Evolutionary conservation across 2,329 filamentous ascomycete species (phyloP).

Genomic region (Trichophyton benhamiae): DNA sequence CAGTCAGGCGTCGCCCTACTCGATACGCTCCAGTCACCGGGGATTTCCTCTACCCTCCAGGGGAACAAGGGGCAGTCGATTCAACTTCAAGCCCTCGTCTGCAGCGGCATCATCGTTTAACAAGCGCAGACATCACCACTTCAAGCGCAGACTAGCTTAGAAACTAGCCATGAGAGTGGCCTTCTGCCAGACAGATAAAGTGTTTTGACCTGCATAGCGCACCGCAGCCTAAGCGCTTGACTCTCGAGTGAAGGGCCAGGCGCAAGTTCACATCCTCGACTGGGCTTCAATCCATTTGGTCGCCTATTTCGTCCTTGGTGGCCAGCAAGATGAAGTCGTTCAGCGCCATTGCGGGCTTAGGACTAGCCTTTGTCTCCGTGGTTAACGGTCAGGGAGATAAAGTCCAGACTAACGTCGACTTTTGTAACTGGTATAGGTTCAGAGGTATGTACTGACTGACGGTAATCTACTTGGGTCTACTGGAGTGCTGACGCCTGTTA

Average conservation of each 20-base stretch:
- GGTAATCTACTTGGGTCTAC: not conserved
- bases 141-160: not conserved
- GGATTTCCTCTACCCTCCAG: not conserved
- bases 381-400: not conserved
- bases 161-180: not conserved
- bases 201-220: not conserved
- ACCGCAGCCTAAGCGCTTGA: not conserved
- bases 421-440: constrained; percentile 45
- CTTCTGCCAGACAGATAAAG: not conserved
- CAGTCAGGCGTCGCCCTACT: not conserved
- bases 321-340: not conserved
- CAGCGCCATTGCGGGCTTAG: not conserved
- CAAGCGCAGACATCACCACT: not conserved
- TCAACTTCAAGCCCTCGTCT: not conserved
- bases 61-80: not conserved
- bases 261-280: not conserved
- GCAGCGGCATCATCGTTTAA: not conserved
- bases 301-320: not conserved
- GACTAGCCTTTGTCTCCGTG: not conserved
- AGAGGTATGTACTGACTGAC: constrained; percentile 24
- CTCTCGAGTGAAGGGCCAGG: no score
- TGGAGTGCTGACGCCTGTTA: constrained; percentile 16
- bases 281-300: not conserved
- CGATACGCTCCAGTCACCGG: not conserved
- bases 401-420: constrained; percentile 44